Base-by-base conservation (phyloP, 1,139 yeast species). In the Hemisphaericaspora subhashii region DNA sequence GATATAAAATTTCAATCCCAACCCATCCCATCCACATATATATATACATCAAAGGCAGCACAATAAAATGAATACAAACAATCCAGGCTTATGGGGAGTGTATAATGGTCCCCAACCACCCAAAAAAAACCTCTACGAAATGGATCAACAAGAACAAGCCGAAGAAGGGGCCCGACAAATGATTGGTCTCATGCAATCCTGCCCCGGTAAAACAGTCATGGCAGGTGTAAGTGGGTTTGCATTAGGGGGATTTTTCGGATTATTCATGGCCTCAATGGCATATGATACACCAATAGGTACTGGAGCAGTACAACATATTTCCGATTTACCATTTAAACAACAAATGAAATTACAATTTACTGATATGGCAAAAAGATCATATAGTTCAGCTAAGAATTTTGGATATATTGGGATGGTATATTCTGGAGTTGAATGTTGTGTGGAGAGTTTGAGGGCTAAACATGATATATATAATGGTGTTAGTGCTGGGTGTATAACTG, bases 211-310 rank as follows among this genome's bases (percentile, higher is more conserved):
- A 61, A 80, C 96, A 0, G 81, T 75, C 26, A 81, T 90, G 73
- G 86, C 96, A 13, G 98, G 97, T 44, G 97, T 83, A 15, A 83
- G 95, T 13, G 98, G 98, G 32, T 92, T 89, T 65, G 92, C 84
- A 28, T 78, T 92, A 34, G 98, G 98, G 66, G 98, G 97, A 48
- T 86, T 90, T 46, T 89, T 92, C 60, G 98, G 98, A 46, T 69
- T 92, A 38, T 90, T 92, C 67, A 92, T 92, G 98, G 96, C 98
- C 3, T 84, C 95, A 35, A 83, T 82, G 85, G 81, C 89, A 1
- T 85, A 85, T 55, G 95, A 86, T 62, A 86, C 86, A 1, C 89
- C 94, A 1, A 72, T 83, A 23, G 92, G 84, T 6, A 62, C 79
- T 2, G 75, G 74, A 15, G 73, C 81, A 3, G 72, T 70, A 27